Evolutionary conservation across 371 early-diverging fungal species (phyloP).

Genomic region (Polyrhizophydium stewartii): DNA sequence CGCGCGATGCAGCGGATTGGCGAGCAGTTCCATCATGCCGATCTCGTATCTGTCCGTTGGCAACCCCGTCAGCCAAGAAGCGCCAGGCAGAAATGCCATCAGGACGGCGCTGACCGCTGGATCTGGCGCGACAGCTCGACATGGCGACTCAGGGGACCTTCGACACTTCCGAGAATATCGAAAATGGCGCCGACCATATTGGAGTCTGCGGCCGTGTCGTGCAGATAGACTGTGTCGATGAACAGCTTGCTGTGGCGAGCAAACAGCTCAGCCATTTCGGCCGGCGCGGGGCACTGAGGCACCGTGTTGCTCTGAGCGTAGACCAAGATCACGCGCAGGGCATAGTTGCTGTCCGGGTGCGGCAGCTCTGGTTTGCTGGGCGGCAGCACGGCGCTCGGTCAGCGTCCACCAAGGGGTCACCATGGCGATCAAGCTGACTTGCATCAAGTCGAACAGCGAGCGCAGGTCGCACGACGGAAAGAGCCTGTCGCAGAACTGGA

Average conservation of each 20-base stretch:
- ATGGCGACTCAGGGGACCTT: neutral
- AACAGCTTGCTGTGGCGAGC: neutral
- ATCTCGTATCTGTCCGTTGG: no score
- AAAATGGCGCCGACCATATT: neutral
- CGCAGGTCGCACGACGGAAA: neutral
- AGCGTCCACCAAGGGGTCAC: no score
- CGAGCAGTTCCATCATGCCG: no score
- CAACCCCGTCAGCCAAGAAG: no score
- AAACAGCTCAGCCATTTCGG: neutral
- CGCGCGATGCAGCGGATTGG: no score
- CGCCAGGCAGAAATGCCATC: no score
- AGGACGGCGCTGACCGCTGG: neutral
- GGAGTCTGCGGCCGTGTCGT: neutral
- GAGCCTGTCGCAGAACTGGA: neutral
- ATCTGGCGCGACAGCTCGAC: neutral
- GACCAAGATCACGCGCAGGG: slow-evolving; percentile 34
- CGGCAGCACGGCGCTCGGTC: no score
- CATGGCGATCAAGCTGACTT: no score
- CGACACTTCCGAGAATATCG: neutral
- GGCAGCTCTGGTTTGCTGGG: slow-evolving; percentile 1
- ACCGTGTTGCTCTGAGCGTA: slow-evolving; percentile 33
- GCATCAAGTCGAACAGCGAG: no score
- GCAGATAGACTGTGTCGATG: neutral
- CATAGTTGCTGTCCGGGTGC: slow-evolving; percentile 9
- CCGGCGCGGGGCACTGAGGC: slow-evolving; percentile 5